Conservation (phyloP, 2,329 filamentous ascomycete genomes). For the Penicillium sp. region DNA sequence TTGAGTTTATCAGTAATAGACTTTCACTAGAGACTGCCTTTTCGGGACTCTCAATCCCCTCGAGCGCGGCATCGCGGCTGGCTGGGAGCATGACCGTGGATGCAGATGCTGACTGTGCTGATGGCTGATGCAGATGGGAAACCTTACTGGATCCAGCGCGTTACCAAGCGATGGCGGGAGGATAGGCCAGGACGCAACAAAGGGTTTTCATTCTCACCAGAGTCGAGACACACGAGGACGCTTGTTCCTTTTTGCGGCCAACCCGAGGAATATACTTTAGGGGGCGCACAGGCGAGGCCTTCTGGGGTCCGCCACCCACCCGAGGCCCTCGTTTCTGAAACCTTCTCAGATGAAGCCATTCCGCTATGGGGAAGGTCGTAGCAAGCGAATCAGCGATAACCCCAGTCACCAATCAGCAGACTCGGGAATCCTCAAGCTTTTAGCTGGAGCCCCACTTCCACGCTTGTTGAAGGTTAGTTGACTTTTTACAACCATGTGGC, state of each 20-base stretch:
- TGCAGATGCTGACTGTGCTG: not conserved
- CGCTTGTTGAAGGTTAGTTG: not conserved
- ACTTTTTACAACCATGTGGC: not conserved
- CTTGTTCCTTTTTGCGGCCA: not conserved
- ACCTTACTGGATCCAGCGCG: not conserved
- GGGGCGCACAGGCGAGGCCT: not conserved
- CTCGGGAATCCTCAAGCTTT: conserved; percentile 13
- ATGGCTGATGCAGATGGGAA: not conserved
- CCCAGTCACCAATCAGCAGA: not conserved
- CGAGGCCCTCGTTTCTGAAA: not conserved
- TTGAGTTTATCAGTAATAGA: not conserved
- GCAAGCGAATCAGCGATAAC: not conserved
- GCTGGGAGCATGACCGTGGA: not conserved
- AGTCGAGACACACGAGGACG: not conserved
- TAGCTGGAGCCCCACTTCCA: not conserved
- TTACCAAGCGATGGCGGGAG: not conserved
- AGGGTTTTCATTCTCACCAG: not conserved
- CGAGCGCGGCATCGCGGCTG: not conserved
- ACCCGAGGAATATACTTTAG: conserved; percentile 1
- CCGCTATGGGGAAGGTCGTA: conserved; percentile 7
- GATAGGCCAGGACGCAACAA: not conserved
- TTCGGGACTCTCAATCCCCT: not conserved
- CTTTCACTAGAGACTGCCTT: not conserved
- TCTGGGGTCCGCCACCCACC: not conserved
- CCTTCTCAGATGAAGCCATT: not conserved